Conservation (phyloP, 495 filamentous ascomycete genomes). For the Jackrogersella minutella region DNA sequence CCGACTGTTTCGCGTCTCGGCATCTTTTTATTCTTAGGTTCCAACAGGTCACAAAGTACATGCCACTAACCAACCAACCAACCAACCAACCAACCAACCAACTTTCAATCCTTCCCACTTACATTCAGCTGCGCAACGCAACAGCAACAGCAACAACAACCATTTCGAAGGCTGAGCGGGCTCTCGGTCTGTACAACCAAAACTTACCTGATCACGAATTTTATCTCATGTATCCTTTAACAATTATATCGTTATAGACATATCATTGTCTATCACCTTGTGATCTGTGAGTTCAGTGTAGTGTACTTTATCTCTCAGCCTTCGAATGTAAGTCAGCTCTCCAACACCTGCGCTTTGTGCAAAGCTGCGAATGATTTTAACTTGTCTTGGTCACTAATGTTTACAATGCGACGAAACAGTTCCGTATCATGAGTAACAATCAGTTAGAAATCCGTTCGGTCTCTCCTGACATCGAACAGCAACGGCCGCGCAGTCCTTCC, state of each 20-base stretch:
- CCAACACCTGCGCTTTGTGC: not conserved
- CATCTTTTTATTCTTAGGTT: no score
- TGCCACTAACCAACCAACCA: no score
- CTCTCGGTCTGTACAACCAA: slow-evolving; percentile 32
- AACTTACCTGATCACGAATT: not conserved
- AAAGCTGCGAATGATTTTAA: not conserved
- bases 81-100: not conserved
- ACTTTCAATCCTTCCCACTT: not conserved
- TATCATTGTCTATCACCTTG: slow-evolving; percentile 11
- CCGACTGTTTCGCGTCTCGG: slow-evolving; percentile 24
- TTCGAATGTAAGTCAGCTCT: slow-evolving; percentile 21
- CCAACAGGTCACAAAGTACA: no score
- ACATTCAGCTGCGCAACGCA: not conserved
- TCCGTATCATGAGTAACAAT: slow-evolving; percentile 40
- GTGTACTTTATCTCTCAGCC: slow-evolving; percentile 7
- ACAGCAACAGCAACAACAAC: slow-evolving; percentile 12
- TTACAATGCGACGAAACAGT: slow-evolving; percentile 12
- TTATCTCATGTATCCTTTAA: slow-evolving; percentile 24
- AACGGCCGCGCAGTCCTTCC: slow-evolving; percentile 30
- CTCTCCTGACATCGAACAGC: slow-evolving; percentile 42
- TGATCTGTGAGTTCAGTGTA: slow-evolving; percentile 1
- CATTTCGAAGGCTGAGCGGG: slow-evolving; percentile 39
- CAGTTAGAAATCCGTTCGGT: slow-evolving; percentile 29
- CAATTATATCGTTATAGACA: slow-evolving; percentile 13
- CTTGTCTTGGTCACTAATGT: slow-evolving; percentile 16